A percentile compares a stretch with the other conserved stretches of the same genome.
These are phyloP conservation scores for Calonectria naviculata DNA, from an alignment of 2,329 filamentous ascomycete species.

Conservation along the genomic window DNA sequence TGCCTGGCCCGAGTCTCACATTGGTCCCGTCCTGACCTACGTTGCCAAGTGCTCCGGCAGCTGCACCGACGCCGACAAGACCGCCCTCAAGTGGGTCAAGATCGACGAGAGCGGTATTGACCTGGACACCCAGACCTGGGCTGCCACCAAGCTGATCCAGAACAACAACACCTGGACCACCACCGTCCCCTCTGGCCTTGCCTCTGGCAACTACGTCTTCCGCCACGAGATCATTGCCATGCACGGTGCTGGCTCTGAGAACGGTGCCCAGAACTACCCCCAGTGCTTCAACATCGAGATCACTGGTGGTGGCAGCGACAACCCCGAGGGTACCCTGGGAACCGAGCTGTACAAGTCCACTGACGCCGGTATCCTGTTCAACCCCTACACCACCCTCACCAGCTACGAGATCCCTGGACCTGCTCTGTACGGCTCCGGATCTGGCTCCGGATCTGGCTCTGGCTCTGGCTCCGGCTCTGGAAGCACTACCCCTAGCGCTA, in stretches of 20 bases:
- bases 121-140: conserved; percentile 50
- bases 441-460: conserved; percentile 16
- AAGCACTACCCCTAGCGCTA: conserved; percentile 13
- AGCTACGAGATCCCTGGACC: conserved; percentile 44
- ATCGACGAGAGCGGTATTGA: conserved; percentile 67
- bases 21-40: conserved; percentile 71
- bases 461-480: conserved; percentile 13
- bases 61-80: conserved; percentile 64
- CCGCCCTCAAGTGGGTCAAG: conserved; percentile 70
- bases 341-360: conserved; percentile 43
- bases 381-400: conserved; percentile 40
- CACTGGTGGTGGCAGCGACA: conserved; percentile 52
- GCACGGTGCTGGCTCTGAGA: conserved; percentile 41
- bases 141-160: conserved; percentile 54
- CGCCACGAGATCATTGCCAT: conserved; percentile 59
- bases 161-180: conserved; percentile 51
- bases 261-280: conserved; percentile 62
- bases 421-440: conserved; percentile 37
- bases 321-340: conserved; percentile 45
- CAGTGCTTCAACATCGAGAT: conserved; percentile 61
- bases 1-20: conserved; percentile 55
- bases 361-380: conserved; percentile 47
- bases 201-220: conserved; percentile 57
- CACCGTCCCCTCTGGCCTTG: conserved; percentile 49
- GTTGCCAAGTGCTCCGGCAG: conserved; percentile 67